phyloP scores from a whole-genome alignment of 1,284 basidiomycete genomes.

The Chondrostereum purpureum region DNA sequence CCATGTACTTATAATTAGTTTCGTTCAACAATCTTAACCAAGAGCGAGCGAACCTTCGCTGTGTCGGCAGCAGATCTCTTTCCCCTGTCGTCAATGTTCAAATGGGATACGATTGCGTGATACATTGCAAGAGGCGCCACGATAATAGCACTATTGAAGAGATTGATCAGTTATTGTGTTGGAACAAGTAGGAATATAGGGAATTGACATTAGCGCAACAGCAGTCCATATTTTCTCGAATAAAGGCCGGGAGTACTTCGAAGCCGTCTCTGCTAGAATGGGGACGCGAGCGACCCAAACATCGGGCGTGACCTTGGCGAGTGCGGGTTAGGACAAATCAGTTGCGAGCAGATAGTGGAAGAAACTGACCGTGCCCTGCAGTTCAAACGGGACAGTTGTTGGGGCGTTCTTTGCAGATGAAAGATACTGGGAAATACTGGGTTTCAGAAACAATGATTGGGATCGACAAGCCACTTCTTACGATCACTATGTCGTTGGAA shows the following conservation, averaged over 20 bases:
- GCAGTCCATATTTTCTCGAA: slow-evolving; percentile 41
- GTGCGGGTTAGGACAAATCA: neutral
- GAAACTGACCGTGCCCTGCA: slow-evolving; percentile 23
- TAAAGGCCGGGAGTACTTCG: slow-evolving; percentile 37
- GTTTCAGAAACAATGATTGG: too few species aligned
- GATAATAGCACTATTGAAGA: slow-evolving; percentile 28
- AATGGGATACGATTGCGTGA: slow-evolving; percentile 22
- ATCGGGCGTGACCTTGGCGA: slow-evolving; percentile 37
- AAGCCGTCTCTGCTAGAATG: slow-evolving; percentile 30
- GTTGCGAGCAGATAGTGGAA: neutral
- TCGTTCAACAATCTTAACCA: slow-evolving; percentile 11
- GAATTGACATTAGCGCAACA: slow-evolving; percentile 33
- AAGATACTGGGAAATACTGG: slow-evolving; percentile 30
- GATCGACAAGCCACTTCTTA: too few species aligned
- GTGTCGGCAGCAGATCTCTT: neutral
- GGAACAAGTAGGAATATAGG: neutral
- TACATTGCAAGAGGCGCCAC: slow-evolving; percentile 36
- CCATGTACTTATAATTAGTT: slow-evolving; percentile 10
- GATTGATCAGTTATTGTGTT: neutral
- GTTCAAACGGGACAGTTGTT: slow-evolving; percentile 27
- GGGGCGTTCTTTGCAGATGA: slow-evolving; percentile 21
- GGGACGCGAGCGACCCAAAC: slow-evolving; percentile 39
- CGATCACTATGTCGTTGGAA: slow-evolving; percentile 19
- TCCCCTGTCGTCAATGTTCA: slow-evolving; percentile 2
- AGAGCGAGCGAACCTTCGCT: neutral